A percentile compares a stretch with the other conserved stretches of the same genome.
phyloP scores from a whole-genome alignment of 164 flowering plant species.

The Vitis labrusca region DNA sequence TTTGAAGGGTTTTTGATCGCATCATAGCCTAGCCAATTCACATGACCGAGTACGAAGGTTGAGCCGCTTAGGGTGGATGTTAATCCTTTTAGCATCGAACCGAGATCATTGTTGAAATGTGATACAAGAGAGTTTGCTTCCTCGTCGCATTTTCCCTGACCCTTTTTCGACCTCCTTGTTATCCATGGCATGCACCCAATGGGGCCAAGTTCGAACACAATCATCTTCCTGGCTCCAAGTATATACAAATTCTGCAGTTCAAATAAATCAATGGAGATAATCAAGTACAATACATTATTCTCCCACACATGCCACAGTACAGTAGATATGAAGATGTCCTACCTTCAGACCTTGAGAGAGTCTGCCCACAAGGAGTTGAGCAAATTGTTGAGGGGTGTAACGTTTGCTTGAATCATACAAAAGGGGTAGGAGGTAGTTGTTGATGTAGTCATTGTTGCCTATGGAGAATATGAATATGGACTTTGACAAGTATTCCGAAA shows the following conservation, averaged over 20 bases:
- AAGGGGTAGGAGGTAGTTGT: slow-evolving; percentile 25
- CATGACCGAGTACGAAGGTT: slow-evolving; percentile 32
- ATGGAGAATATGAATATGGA: slow-evolving; percentile 34
- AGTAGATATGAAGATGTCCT: neutral
- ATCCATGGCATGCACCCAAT: slow-evolving; percentile 47
- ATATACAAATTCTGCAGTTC: slow-evolving; percentile 28
- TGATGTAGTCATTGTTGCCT: slow-evolving; percentile 53
- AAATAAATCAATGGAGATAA: neutral
- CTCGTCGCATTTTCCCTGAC: slow-evolving; percentile 35
- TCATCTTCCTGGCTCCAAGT: slow-evolving; percentile 38
- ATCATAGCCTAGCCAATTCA: slow-evolving; percentile 28
- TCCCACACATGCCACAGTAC: neutral
- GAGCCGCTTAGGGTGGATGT: slow-evolving; percentile 31
- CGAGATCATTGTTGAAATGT: slow-evolving; percentile 34
- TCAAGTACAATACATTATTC: neutral
- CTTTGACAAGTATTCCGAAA: slow-evolving; percentile 27
- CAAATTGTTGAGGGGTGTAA: slow-evolving; percentile 19
- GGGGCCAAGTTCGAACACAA: slow-evolving; percentile 38
- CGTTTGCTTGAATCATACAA: slow-evolving; percentile 14
- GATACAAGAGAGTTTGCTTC: slow-evolving; percentile 26
- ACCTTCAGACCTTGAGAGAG: slow-evolving; percentile 24
- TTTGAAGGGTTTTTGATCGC: slow-evolving; percentile 32
- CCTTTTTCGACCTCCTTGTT: slow-evolving; percentile 10
- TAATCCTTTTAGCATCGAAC: slow-evolving; percentile 25
- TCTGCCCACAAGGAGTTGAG: slow-evolving; percentile 15